Base-by-base conservation (phyloP, 768 basidiomycete genomes). In the Coprinopsis sp. region DNA sequence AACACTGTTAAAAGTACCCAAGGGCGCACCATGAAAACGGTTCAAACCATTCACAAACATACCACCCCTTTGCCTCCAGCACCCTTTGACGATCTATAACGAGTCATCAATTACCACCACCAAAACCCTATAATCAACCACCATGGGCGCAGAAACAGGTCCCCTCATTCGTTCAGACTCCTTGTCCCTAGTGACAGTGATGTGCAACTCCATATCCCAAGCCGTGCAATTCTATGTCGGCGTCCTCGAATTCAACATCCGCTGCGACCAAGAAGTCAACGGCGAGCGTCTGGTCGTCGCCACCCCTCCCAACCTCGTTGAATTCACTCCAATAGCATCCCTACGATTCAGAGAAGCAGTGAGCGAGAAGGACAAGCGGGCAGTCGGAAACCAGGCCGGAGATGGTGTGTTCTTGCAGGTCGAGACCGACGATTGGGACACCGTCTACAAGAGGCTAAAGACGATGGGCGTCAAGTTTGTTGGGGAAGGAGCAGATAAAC, bases 161-260 rank as follows among this genome's bases (percentile, higher is more conserved):
- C 50, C 55, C 11, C 44, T 56, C n/a, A 53, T 56, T 30, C 55
- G 55, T 44, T 53, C 52, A n/a, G 55, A 56, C 30, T 48, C 52
- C 1, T 50, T 56, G 33, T 49, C 55, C 3, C 21, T 56, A 25
- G 30, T 56, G 39, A 53, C 55, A 1, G 52, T 56, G 11, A 42
- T 56, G 50, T 51, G 50, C 52, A 33, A 56, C 33, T 38, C 7
- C 28, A 53, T 56, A 29, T 38, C 55, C 6, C 51, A 53, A 47
- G 55, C 52, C 6, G 47, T 49, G 14, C 37, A 40, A n/a, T 56
- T 56, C 50, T 56, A 56, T 37, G 52, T 56, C 41, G 55, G 55
- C 33, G 46, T 51, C 12, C 52, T 56, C 31, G 55, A 51, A 23
- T 56, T 56, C 47, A 51, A 51, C 50, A 41, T 56, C 55, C 51